These are phyloP conservation scores for Vinca minor DNA, from an alignment of 257 asterid species.

Conservation along the genomic window DNA sequence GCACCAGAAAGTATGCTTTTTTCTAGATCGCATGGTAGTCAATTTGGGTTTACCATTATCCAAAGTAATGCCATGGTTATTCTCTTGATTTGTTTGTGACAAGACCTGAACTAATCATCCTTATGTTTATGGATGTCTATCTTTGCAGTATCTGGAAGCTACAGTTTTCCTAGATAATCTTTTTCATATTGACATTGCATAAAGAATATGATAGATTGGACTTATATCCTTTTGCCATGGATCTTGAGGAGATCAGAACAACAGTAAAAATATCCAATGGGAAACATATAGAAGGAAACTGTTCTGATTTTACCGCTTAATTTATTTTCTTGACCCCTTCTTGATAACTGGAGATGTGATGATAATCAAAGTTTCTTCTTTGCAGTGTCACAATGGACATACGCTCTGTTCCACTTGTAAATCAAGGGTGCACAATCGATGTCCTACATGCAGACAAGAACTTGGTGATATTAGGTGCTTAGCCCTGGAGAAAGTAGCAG, in stretches of 20 bases:
- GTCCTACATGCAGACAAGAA: constrained; percentile 92
- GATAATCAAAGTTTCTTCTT: constrained; percentile 9
- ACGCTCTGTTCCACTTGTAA: constrained; percentile 87
- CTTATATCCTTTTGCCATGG: neutral
- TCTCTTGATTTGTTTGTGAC: neutral
- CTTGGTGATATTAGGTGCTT: constrained; percentile 89
- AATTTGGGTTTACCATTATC: neutral
- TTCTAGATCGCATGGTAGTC: neutral
- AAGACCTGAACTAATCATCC: neutral
- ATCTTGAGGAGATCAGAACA: neutral
- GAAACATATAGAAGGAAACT: neutral
- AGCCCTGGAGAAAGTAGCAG: constrained; percentile 83
- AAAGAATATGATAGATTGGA: neutral
- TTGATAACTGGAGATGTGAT: neutral
- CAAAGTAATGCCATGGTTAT: neutral
- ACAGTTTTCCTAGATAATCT: neutral
- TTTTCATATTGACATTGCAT: neutral
- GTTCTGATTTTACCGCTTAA: neutral
- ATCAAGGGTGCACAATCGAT: constrained; percentile 69
- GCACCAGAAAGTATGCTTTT: neutral
- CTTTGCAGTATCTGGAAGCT: no score
- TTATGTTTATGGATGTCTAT: no score
- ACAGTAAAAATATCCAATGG: neutral
- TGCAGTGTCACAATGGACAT: constrained; percentile 88
- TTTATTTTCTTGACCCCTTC: neutral